phyloP scores from a whole-genome alignment of 1,284 basidiomycete genomes.

The Heliocybe sulcata region DNA sequence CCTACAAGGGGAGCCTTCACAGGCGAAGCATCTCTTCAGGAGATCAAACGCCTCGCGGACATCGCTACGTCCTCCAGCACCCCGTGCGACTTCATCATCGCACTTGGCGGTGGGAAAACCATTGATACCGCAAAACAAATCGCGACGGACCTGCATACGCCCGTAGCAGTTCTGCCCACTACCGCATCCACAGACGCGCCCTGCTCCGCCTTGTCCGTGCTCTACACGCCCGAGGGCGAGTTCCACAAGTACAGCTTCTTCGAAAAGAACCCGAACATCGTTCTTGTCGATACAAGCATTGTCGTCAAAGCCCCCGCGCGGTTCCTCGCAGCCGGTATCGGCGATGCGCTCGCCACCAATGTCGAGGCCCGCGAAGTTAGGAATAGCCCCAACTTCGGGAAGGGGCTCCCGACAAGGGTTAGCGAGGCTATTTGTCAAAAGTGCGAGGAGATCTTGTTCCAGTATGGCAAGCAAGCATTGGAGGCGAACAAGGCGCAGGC shows the following conservation, averaged over 20 bases:
- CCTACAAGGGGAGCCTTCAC: conserved; percentile 20
- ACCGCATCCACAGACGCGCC: conserved; percentile 28
- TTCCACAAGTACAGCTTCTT: conserved; percentile 27
- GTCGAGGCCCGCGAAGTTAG: conserved; percentile 22
- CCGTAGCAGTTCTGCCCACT: conserved; percentile 23
- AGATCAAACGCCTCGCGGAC: conserved; percentile 18
- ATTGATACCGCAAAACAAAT: conserved; percentile 25
- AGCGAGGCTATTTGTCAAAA: conserved; percentile 23
- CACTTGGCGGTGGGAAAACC: conserved; percentile 26
- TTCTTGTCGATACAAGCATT: conserved; percentile 26
- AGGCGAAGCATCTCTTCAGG: conserved; percentile 24
- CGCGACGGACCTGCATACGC: conserved; percentile 20
- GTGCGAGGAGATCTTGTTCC: conserved; percentile 29
- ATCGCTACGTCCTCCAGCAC: conserved; percentile 14
- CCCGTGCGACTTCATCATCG: conserved; percentile 22
- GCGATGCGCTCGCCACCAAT: conserved; percentile 28
- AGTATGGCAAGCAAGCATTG: conserved; percentile 25
- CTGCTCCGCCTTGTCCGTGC: conserved; percentile 26
- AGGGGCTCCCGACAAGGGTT: conserved; percentile 23
- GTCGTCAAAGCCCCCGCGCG: conserved; percentile 22
- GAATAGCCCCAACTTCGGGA: conserved; percentile 25
- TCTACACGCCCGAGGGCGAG: conserved; percentile 24
- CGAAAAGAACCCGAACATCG: conserved; percentile 23
- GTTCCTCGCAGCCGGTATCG: conserved; percentile 26
- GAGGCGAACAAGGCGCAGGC: conserved; percentile 25